Percentiles rank a stretch among this genome's conserved stretches.
Conservation (phyloP, 2,329 filamentous ascomycete genomes). For the Aureobasidium sp. region DNA sequence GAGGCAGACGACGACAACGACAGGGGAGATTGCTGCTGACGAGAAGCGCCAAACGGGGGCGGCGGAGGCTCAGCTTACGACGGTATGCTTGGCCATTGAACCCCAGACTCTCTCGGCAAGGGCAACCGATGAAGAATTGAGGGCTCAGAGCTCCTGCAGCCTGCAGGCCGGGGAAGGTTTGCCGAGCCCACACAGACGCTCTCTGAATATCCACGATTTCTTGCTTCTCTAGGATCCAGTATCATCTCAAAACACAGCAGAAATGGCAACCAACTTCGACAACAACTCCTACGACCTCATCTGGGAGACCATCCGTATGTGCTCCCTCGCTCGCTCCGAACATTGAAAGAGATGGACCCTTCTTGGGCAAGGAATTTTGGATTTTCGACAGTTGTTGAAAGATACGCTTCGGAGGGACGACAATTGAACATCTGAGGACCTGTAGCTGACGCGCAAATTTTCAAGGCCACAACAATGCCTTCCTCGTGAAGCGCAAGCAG, state of each 20-base stretch:
- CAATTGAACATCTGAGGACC: neutral
- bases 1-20: neutral
- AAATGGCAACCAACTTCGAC: slow-evolving; percentile 45
- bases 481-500: slow-evolving; percentile 80
- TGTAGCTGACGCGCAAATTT: slow-evolving; percentile 13
- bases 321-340: neutral
- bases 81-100: neutral
- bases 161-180: slow-evolving; percentile 4
- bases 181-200: slow-evolving; percentile 8
- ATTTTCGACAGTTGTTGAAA: neutral
- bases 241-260: slow-evolving; percentile 43
- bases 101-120: neutral
- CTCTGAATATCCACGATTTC: slow-evolving; percentile 2
- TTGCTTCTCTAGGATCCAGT: neutral
- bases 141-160: neutral
- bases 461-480: slow-evolving; percentile 81
- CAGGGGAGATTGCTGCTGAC: slow-evolving; percentile 9
- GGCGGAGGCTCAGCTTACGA: slow-evolving; percentile 3
- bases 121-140: neutral
- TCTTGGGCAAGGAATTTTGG: neutral
- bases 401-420: neutral
- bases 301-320: slow-evolving; percentile 94
- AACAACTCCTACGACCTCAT: slow-evolving; percentile 86
- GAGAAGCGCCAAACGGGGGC: neutral
- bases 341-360: slow-evolving; percentile 4